Conservation (phyloP, 768 basidiomycete genomes). For the Jaapia argillacea region DNA sequence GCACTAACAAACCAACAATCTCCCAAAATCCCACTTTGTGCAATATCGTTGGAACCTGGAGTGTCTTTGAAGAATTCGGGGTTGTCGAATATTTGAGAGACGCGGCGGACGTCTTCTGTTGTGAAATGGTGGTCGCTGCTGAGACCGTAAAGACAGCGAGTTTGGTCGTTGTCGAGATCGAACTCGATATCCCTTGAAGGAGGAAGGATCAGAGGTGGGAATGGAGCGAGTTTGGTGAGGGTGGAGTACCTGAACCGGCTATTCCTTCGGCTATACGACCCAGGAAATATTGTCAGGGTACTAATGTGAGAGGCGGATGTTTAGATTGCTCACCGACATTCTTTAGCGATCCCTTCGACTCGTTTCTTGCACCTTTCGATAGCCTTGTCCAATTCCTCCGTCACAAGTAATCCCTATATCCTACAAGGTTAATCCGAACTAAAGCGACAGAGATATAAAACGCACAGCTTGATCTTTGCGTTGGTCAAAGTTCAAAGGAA, state of each 20-base stretch:
- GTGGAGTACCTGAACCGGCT: neutral
- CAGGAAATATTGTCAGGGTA: too few species aligned
- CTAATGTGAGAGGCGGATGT: too few species aligned
- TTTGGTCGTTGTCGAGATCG: slow-evolving; percentile 34
- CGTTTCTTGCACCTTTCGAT: slow-evolving; percentile 31
- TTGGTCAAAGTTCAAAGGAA: too few species aligned
- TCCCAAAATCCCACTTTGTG: slow-evolving; percentile 33
- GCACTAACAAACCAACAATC: slow-evolving; percentile 49
- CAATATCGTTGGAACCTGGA: slow-evolving; percentile 31
- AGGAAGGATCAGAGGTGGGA: neutral
- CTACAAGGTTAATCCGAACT: too few species aligned
- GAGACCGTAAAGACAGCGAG: slow-evolving; percentile 30
- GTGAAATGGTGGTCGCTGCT: slow-evolving; percentile 3
- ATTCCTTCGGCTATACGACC: neutral
- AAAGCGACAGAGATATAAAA: too few species aligned
- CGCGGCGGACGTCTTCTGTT: slow-evolving; percentile 33
- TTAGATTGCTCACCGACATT: slow-evolving; percentile 30
- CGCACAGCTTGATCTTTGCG: neutral
- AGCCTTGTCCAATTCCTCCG: slow-evolving; percentile 33
- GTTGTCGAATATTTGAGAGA: slow-evolving; percentile 41
- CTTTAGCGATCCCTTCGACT: slow-evolving; percentile 33
- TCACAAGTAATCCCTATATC: slow-evolving; percentile 34
- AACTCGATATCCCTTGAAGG: slow-evolving; percentile 40
- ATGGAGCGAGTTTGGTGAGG: too few species aligned
- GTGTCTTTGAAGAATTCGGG: slow-evolving; percentile 40